A percentile compares a stretch with the other conserved stretches of the same genome.
These are phyloP conservation scores for Umbelopsis sp. DNA, from an alignment of 192 early-diverging fungal genomes.

Conservation along the genomic window DNA sequence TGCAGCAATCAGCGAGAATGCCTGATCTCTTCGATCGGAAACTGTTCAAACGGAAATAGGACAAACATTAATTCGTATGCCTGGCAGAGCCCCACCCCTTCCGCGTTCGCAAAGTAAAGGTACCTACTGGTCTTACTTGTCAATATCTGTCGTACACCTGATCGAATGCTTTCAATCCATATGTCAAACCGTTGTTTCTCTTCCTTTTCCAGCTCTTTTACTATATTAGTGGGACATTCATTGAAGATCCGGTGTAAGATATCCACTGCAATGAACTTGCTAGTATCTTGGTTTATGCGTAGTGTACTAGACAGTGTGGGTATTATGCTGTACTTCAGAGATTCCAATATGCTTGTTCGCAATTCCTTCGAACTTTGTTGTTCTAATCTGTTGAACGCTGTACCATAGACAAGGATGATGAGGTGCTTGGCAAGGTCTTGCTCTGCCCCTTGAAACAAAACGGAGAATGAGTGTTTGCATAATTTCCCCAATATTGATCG, in stretches of 20 bases:
- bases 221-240: conserved; percentile 19
- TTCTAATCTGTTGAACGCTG: conserved; percentile 15
- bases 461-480: neutral
- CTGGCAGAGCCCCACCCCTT: too few species aligned
- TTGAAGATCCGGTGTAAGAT: conserved; percentile 30
- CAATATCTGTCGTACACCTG: conserved; percentile 40
- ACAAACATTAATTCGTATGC: too few species aligned
- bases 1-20: conserved; percentile 21
- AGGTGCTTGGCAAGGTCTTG: conserved; percentile 28
- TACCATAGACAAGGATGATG: conserved; percentile 13
- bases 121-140: conserved; percentile 39
- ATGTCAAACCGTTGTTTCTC: conserved; percentile 14
- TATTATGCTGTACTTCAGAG: conserved; percentile 24
- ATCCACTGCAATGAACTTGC: conserved; percentile 40
- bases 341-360: conserved; percentile 13
- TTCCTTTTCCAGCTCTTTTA: conserved; percentile 9
- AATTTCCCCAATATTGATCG: too few species aligned
- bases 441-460: conserved; percentile 22
- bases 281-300: conserved; percentile 28
- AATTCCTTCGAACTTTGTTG: conserved; percentile 15
- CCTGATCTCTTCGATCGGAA: conserved; percentile 33
- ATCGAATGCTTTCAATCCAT: conserved; percentile 29
- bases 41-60: conserved; percentile 11
- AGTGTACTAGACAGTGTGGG: conserved; percentile 24
- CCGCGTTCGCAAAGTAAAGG: neutral